Evolutionary conservation across 2,329 filamentous ascomycete genomes (phyloP).

Genomic region (Fusarium acutatum): DNA sequence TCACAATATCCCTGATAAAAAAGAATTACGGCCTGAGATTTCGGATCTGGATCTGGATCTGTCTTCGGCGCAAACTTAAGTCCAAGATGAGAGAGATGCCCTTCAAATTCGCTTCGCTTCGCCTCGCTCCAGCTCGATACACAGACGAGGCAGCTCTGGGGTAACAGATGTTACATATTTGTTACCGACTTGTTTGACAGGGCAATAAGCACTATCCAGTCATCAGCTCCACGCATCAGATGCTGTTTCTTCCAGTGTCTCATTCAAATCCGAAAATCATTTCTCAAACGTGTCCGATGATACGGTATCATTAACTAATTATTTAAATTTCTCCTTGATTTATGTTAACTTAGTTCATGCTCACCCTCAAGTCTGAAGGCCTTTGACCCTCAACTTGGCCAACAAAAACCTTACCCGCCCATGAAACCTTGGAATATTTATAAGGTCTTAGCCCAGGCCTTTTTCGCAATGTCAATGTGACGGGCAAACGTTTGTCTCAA

Average conservation of each 20-base stretch:
- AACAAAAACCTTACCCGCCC: not conserved
- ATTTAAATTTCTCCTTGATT: not conserved
- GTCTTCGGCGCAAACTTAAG: not conserved
- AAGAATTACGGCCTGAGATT: not conserved
- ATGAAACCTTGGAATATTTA: not conserved
- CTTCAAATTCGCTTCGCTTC: not conserved
- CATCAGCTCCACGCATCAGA: not conserved
- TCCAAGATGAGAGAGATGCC: not conserved
- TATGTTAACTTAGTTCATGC: not conserved
- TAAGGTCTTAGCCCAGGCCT: not conserved
- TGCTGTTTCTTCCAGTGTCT: not conserved
- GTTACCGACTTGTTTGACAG: constrained; percentile 3
- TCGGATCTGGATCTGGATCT: not conserved
- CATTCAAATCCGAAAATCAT: not conserved
- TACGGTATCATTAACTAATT: not conserved
- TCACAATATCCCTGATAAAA: not conserved
- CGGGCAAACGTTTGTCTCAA: not conserved
- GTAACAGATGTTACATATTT: constrained; percentile 11
- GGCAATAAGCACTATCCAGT: not conserved
- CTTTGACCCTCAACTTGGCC: not conserved
- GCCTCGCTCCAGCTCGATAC: constrained; percentile 3
- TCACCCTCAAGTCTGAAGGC: not conserved
- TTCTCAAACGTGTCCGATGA: not conserved
- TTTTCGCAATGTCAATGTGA: not conserved
- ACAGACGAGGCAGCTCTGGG: constrained; percentile 15